phyloP scores from a whole-genome alignment of 768 basidiomycete species.

The Thelephora ganbajun region DNA sequence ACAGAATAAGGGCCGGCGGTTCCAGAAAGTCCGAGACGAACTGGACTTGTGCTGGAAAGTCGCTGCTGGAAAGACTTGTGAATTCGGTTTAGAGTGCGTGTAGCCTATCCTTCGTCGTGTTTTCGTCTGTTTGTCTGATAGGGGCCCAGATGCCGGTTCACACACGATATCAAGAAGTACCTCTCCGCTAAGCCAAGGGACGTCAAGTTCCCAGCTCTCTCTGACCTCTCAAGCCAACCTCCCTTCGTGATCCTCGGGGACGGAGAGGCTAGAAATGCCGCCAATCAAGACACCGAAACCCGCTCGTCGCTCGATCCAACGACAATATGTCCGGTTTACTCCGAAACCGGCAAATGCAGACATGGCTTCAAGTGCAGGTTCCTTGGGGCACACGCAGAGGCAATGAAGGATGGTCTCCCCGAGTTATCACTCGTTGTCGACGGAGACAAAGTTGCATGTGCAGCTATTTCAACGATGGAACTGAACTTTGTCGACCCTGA shows the following conservation, averaged over 20 bases:
- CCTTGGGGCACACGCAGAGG: slow-evolving; percentile 59
- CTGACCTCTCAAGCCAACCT: slow-evolving; percentile 27
- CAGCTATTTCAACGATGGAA: slow-evolving; percentile 39
- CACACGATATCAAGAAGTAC: slow-evolving; percentile 67
- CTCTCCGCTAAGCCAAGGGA: slow-evolving; percentile 66
- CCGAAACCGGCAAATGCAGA: slow-evolving; percentile 60
- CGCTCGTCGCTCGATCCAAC: slow-evolving; percentile 29
- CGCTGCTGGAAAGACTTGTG: slow-evolving; percentile 57
- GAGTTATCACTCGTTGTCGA: slow-evolving; percentile 28
- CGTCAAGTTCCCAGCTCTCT: slow-evolving; percentile 39
- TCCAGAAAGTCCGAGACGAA: slow-evolving; percentile 66
- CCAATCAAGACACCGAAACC: slow-evolving; percentile 13
- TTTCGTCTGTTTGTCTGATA: not conserved
- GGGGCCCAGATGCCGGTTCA: slow-evolving; percentile 50
- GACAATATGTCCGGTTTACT: slow-evolving; percentile 53
- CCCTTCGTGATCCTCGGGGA: slow-evolving; percentile 33
- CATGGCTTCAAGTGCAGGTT: slow-evolving; percentile 88
- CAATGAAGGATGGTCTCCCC: slow-evolving; percentile 29
- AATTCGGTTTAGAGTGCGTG: slow-evolving; percentile 52
- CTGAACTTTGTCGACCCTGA: slow-evolving; percentile 54
- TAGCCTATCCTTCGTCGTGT: not conserved
- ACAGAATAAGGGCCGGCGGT: slow-evolving; percentile 72
- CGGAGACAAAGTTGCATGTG: slow-evolving; percentile 40
- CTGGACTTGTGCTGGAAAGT: slow-evolving; percentile 73
- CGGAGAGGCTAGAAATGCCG: slow-evolving; percentile 5